These are phyloP conservation scores for Nothophoma quercina DNA, from an alignment of 2,329 filamentous ascomycete species.

Conservation along the genomic window DNA sequence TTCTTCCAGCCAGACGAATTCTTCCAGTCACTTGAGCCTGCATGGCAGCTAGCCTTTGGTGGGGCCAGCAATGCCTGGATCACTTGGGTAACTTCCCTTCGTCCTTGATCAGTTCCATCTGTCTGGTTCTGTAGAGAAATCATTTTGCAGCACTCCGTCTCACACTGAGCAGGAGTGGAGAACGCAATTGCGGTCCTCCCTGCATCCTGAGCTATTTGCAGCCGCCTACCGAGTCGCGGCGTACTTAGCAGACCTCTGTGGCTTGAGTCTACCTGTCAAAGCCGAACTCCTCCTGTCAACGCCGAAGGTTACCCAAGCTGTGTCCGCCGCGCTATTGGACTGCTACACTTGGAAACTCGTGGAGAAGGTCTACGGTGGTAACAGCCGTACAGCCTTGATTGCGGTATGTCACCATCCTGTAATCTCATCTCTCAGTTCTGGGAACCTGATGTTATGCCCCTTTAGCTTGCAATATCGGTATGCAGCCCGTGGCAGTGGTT, in stretches of 20 bases:
- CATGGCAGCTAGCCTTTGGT: conserved; percentile 89
- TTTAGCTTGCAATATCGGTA: conserved; percentile 72
- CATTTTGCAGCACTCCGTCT: conserved; percentile 25
- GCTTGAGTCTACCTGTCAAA: conserved; percentile 63
- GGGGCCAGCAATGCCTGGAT: conserved; percentile 81
- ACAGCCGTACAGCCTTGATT: conserved; percentile 70
- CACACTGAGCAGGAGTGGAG: conserved; percentile 80
- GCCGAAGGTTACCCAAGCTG: conserved; percentile 78
- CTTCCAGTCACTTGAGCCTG: conserved; percentile 94
- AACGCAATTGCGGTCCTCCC: conserved; percentile 82
- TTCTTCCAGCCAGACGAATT: conserved; percentile 99
- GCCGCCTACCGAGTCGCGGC: conserved; percentile 72
- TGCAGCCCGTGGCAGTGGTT: conserved; percentile 96
- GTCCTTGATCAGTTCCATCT: conserved; percentile 5
- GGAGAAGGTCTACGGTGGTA: conserved; percentile 72
- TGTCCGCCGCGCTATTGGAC: conserved; percentile 80
- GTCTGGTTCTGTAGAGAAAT: conserved; percentile 2
- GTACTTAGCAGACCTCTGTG: conserved; percentile 62
- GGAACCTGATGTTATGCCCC: conserved; percentile 29
- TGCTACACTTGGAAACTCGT: conserved; percentile 89
- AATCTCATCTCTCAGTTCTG: conserved; percentile 25
- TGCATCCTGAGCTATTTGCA: conserved; percentile 90
- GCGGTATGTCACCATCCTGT: conserved; percentile 64
- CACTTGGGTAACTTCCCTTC: conserved; percentile 77
- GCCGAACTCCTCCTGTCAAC: conserved; percentile 73